Evolutionary conservation across 495 filamentous ascomycete species (phyloP), one percentile per base, ranked within the genome.

Genomic region (Neurospora tetraspora): DNA sequence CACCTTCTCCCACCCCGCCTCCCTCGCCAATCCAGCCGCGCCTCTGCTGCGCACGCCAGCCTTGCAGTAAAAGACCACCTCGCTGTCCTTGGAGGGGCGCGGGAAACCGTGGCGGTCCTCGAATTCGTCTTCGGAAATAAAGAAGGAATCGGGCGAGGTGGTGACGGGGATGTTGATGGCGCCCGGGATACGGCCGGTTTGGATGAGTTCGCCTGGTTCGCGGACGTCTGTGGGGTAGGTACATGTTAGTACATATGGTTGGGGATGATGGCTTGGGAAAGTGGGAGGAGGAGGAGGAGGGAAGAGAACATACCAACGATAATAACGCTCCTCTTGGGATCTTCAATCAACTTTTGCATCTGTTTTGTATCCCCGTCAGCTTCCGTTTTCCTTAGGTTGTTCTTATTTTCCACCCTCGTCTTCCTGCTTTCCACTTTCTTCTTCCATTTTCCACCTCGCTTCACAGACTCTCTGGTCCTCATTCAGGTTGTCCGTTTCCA

Each of bases 31-130:
- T 77, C 89, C 86, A 34, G 94, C 94, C n/a, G 94, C 95, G 5
- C 92, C 88, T 27, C 85, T 80, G 76, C 91, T 92, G 80, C 96
- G 86, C 72, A 98, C 93, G 3, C 96, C 96, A 0, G 93, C 89
- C 83, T 92, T 95, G 81, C 96, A 99, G 80, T 97, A 99, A 77
- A 98, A 96, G 3, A 98, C 89, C 12, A 97, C 82, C 75, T 90
- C 86, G 53, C 78, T 77, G 69, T 84, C 84, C 72, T 79, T 79
- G 5, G 61, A 69, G 1, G 92, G 92, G 70, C 90, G 91, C 68
- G 82, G 80, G 77, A 89, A 92, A 5, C 92, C 92, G 79, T 89
- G 91, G 12, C 88, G 80, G 74, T 92, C 91, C 72, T 88, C 85
- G 80, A 99, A 99, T 73, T 97, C 94, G 16, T 92, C 91, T 0